Base-by-base conservation (phyloP, 108 stramenopile genomes). In the Nitzschia sp. region DNA sequence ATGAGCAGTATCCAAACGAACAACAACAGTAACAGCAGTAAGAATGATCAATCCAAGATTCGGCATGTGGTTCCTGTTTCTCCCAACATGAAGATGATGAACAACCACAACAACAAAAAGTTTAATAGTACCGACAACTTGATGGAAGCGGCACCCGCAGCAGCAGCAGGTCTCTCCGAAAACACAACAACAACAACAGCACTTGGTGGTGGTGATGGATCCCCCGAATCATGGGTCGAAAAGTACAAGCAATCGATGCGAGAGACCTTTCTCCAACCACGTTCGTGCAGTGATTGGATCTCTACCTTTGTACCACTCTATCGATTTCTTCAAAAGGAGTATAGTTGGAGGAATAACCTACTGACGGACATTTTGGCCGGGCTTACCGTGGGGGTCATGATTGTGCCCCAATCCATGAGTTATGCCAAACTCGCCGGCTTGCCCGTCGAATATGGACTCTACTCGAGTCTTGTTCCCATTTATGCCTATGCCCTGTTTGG, bases 351-450 rank as follows among this genome's bases (percentile, higher is more conserved):
- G 31, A 21, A 35, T 9, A 34, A 31, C n/a, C 44, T 81, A 2
- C 9, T 70, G 41, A 55, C 36, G 1, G 80, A 81, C 66, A 28
- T 85, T 26, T 55, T 87, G 32, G 88, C 88, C 1, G 92, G 92
- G 0, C 22, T 79, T 4, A 87, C 87, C 0, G 89, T 95, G 2
- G 91, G 89, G 34, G 82, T 95, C 63, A 92, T 97, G 91, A 77
- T 89, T 29, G 83, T 97, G 29, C 94, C 93, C 6, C 91, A 94
- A 77, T 80, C 81, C 32, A 90, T 97, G 89, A 74, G 79, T 36
- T 96, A 97, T 79, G 94, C 95, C 41, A 78, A 86, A 50, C 55
- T 97, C 11, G 96, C 96, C 33, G 85, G 87, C 19, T 58, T 97
- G 17, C 90, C 91, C 3, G 83, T 90, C 1, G 79, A 90, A 44